A percentile compares a stretch with the other conserved stretches of the same genome.
Conservation (phyloP, 805 yeast species). For the Maudiozyma turicensis region DNA sequence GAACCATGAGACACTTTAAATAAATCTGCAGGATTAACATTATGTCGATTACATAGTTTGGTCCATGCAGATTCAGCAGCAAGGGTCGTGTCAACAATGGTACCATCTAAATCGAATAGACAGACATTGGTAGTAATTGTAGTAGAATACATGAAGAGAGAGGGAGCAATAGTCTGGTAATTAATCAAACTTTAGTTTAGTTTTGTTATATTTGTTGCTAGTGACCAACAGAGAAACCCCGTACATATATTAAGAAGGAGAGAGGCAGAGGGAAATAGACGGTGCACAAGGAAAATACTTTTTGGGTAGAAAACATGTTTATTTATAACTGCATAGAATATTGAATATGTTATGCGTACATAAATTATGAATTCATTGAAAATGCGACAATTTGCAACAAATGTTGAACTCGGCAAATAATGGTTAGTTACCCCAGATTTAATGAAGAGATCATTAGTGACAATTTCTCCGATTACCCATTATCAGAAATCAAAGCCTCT, state of each 20-base stretch:
- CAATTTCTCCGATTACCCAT: too few species aligned
- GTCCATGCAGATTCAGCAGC: constrained; percentile 73
- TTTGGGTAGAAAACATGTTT: not conserved
- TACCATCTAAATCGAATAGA: constrained; percentile 76
- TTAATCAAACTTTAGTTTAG: too few species aligned
- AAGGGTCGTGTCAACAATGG: constrained; percentile 63
- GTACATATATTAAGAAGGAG: too few species aligned
- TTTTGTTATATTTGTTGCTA: too few species aligned
- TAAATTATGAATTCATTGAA: not conserved
- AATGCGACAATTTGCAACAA: too few species aligned
- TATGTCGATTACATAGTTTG: constrained; percentile 44
- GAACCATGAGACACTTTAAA: constrained; percentile 66
- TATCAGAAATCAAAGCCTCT: too few species aligned
- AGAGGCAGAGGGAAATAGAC: too few species aligned
- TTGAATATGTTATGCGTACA: not conserved
- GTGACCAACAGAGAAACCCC: too few species aligned
- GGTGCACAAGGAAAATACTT: too few species aligned
- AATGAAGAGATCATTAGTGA: too few species aligned
- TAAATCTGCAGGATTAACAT: constrained; percentile 53
- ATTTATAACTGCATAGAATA: not conserved
- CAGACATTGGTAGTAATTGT: constrained; percentile 10
- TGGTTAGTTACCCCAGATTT: not conserved
- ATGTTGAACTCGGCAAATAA: too few species aligned
- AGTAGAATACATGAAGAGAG: not conserved
- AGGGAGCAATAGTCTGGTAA: too few species aligned